These are phyloP conservation scores for Hypomyces rosellus DNA, from an alignment of 2,329 filamentous ascomycete species.

Conservation along the genomic window DNA sequence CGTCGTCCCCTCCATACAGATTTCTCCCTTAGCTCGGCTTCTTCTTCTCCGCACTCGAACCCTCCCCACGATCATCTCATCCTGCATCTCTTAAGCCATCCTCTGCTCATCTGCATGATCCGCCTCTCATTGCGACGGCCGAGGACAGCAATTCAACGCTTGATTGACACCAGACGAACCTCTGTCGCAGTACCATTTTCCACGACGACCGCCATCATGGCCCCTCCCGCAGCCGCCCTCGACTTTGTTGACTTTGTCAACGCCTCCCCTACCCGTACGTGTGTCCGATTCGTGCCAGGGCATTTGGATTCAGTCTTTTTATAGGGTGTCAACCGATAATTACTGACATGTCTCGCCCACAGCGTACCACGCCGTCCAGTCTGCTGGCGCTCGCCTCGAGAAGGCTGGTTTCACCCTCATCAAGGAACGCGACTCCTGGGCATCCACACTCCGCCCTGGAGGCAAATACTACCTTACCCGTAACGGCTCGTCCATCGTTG, in stretches of 20 bases:
- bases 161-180: not conserved
- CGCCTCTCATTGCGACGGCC: conserved; percentile 1
- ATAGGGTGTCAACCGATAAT: not conserved
- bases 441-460: conserved; percentile 68
- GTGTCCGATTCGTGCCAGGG: conserved; percentile 20
- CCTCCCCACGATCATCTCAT: not conserved
- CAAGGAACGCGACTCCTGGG: conserved; percentile 87
- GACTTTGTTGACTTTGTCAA: conserved; percentile 94
- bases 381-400: conserved; percentile 67
- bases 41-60: not conserved
- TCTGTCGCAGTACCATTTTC: conserved; percentile 2
- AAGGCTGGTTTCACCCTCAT: conserved; percentile 83
- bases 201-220: conserved; percentile 38
- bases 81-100: not conserved
- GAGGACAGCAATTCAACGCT: conserved; percentile 7
- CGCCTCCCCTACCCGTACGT: conserved; percentile 82
- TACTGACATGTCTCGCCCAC: conserved; percentile 16
- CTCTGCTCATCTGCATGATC: conserved; percentile 7
- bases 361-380: conserved; percentile 93
- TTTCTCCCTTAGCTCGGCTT: too few species aligned
- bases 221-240: conserved; percentile 53
- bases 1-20: too few species aligned
- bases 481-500: conserved; percentile 86
- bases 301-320: not conserved
- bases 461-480: conserved; percentile 96